A percentile compares a stretch with the other conserved stretches of the same genome.
phyloP scores from a whole-genome alignment of 805 yeast genomes.

The Myxozyma neotropica region DNA sequence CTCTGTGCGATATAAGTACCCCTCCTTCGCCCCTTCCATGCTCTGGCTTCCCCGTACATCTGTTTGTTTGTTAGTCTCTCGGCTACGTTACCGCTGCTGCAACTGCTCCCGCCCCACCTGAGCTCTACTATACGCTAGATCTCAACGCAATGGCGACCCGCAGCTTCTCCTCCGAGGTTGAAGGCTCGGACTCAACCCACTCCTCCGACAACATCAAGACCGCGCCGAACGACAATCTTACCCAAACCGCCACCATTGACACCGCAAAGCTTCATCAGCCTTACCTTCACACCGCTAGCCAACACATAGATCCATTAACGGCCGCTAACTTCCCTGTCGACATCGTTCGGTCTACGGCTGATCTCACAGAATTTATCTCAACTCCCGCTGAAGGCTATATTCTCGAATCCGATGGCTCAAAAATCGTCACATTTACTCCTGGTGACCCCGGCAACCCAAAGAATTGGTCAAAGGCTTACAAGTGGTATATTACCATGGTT shows the following conservation, averaged over 20 bases:
- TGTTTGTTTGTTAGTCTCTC: no score
- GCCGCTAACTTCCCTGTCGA: slow-evolving; percentile 36
- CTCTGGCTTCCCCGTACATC: background rate
- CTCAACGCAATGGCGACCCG: background rate
- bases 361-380: slow-evolving; percentile 32
- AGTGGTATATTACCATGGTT: slow-evolving; percentile 58
- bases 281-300: slow-evolving; percentile 20
- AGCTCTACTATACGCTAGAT: background rate
- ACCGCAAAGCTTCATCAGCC: slow-evolving; percentile 19
- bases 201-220: background rate
- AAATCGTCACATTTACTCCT: slow-evolving; percentile 34
- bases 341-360: slow-evolving; percentile 28
- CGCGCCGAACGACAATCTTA: background rate
- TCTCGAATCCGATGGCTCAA: slow-evolving; percentile 25
- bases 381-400: slow-evolving; percentile 27
- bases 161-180: background rate
- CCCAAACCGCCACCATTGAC: background rate
- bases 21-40: no score
- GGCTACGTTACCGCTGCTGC: background rate
- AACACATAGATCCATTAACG: slow-evolving; percentile 24
- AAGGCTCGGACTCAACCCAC: background rate
- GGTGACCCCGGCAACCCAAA: slow-evolving; percentile 41
- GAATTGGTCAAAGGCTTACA: slow-evolving; percentile 49
- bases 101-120: background rate
- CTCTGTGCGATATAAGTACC: no score